Evolutionary conservation across 2,329 filamentous ascomycete genomes (phyloP).

Genomic region (Epichloe gansuensis): DNA sequence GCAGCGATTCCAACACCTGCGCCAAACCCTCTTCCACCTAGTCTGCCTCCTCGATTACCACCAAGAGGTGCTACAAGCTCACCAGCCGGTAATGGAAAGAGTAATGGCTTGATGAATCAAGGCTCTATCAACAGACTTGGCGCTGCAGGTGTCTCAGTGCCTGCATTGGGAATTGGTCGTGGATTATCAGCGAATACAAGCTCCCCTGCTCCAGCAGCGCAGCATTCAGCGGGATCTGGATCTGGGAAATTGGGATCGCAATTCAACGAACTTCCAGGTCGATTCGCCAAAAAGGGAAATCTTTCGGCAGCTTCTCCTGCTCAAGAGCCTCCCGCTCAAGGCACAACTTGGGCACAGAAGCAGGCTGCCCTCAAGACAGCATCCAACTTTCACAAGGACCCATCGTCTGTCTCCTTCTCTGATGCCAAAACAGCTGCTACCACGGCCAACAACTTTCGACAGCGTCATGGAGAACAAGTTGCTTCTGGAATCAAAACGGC

Average conservation of each 20-base stretch:
- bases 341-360: constrained; percentile 52
- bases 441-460: constrained; percentile 55
- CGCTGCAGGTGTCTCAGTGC: constrained; percentile 64
- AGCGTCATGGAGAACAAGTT: constrained; percentile 57
- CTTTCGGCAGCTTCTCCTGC: constrained; percentile 14
- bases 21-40: constrained; percentile 31
- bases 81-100: not conserved
- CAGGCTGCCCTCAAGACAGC: constrained; percentile 51
- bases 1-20: constrained; percentile 5
- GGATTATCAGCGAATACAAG: constrained; percentile 16
- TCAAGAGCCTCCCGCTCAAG: constrained; percentile 24
- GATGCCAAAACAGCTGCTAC: constrained; percentile 45
- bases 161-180: constrained; percentile 59
- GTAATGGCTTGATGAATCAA: constrained; percentile 27
- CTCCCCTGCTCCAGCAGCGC: constrained; percentile 15
- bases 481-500: constrained; percentile 45
- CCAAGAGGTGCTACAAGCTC: constrained; percentile 9
- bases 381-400: constrained; percentile 44
- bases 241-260: constrained; percentile 22
- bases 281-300: constrained; percentile 44
- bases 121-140: constrained; percentile 54
- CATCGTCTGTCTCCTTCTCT: constrained; percentile 45
- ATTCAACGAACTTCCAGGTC: constrained; percentile 53
- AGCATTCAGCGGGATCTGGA: constrained; percentile 10
- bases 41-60: constrained; percentile 35